Evolutionary conservation across 257 asterid genomes (phyloP), one percentile per base, ranked within the genome.

Genomic region (Solanum paucissectum): DNA sequence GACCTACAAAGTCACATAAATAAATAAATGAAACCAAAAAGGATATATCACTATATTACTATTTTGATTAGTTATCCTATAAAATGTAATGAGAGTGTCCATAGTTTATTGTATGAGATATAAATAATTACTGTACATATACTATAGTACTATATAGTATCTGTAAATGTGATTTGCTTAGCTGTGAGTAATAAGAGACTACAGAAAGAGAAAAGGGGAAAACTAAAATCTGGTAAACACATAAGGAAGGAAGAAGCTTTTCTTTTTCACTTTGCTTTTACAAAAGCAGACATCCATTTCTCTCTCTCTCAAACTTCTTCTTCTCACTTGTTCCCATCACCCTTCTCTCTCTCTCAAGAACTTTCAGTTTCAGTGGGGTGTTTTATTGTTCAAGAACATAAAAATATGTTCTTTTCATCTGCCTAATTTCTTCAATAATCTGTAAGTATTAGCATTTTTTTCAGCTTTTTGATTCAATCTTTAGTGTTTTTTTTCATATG

Each of bases 191-290:
- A 23, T 52, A n/a, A 1, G 10, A 86, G 34, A 83, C 27, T 25
- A 69, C 9, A 3, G 81, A 64, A 3, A 29, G 64, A 42, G 23
- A 46, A 21, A 18, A 76, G 52, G 33, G 33, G 40, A 7, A 66
- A 44, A 37, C 49, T 64, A 68, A 85, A 83, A 76, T 32, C 32
- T 87, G 86, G 85, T 87, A 90, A 91, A 86, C 64, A 37, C 91
- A 34, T 85, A 79, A 90, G 93, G 84, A 86, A 89, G 92, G 87
- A 86, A 87, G 94, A 87, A 92, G 92, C 94, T 93, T 96, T 94
- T 88, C 90, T 90, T 92, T 90, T 92, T 84, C 88, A 88, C 91
- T 89, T 88, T 91, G 94, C 98, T 94, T 96, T 96, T 87, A 73
- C 40, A 83, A 96, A 94, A 95, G 96, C 92, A 84, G 90, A 89